Evolutionary conservation across 768 basidiomycete genomes (phyloP).

Genomic region (Agrocybe pediades): DNA sequence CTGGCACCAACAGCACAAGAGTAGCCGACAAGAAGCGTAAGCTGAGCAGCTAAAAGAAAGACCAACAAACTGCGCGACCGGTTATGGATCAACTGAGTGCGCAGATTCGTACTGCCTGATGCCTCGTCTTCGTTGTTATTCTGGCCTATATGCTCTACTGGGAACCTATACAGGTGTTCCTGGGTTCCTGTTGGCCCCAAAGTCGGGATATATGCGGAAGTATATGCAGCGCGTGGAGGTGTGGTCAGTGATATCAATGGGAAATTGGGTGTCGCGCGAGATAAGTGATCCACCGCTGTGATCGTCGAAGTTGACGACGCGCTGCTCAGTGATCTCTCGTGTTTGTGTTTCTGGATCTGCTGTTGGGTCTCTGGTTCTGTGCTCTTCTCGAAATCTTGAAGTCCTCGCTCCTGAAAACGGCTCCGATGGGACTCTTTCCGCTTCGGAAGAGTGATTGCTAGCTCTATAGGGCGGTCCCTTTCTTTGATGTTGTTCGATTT

Average conservation of each 20-base stretch:
- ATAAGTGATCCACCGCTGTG: constrained; percentile 6
- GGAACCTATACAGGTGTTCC: too few relatives aligned
- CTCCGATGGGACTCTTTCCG: constrained; percentile 12
- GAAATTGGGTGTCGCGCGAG: constrained; percentile 4
- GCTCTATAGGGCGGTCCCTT: constrained; percentile 6
- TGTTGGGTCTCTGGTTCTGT: constrained; percentile 8
- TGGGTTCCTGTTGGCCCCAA: not conserved
- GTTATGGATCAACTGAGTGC: constrained; percentile 7
- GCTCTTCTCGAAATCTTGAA: not conserved
- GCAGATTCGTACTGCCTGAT: not conserved
- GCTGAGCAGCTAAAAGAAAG: constrained; percentile 19
- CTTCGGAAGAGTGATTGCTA: constrained; percentile 12
- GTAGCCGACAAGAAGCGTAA: constrained; percentile 16
- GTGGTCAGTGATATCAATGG: constrained; percentile 1
- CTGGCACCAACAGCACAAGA: constrained; percentile 10
- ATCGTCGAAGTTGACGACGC: constrained; percentile 14
- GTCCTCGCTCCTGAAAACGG: constrained; percentile 11
- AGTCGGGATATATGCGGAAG: constrained; percentile 7
- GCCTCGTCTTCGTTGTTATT: not conserved
- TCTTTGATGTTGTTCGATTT: not conserved
- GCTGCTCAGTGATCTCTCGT: constrained; percentile 13
- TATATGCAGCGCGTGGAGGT: constrained; percentile 9
- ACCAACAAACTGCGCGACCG: constrained; percentile 18
- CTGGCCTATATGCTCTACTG: not conserved
- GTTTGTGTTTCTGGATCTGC: constrained; percentile 1